Percentiles rank a stretch among this genome's conserved stretches.
phyloP scores from a whole-genome alignment of 148 eudicot species.

The Rhododendron simsii region DNA sequence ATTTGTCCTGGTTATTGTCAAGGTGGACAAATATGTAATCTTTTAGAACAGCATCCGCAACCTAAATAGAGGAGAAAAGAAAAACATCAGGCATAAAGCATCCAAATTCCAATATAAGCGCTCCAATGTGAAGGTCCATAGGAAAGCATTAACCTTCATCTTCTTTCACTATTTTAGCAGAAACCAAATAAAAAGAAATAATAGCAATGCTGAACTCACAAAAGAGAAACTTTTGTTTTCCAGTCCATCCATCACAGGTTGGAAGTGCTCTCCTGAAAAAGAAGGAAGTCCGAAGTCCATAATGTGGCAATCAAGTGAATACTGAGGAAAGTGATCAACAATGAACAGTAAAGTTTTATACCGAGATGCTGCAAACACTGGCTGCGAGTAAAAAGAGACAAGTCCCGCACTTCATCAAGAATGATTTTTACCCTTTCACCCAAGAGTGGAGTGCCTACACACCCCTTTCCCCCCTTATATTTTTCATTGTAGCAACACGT shows the following conservation, averaged over 20 bases:
- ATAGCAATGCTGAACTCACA: conserved; percentile 52
- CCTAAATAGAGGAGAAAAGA: conserved; percentile 36
- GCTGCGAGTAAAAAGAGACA: conserved; percentile 60
- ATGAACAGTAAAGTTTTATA: conserved; percentile 20
- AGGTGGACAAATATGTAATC: conserved; percentile 89
- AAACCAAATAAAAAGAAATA: conserved; percentile 2
- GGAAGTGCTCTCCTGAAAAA: conserved; percentile 72
- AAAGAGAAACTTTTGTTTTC: conserved; percentile 50
- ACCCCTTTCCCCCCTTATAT: conserved; percentile 64
- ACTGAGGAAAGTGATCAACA: not conserved
- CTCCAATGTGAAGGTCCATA: not conserved
- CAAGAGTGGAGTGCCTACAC: conserved; percentile 85
- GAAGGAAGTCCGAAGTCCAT: not conserved
- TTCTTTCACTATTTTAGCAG: not conserved
- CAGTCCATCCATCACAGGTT: conserved; percentile 72
- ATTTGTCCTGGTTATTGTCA: conserved; percentile 80
- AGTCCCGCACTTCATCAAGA: conserved; percentile 68
- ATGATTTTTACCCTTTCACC: conserved; percentile 92
- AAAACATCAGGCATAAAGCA: not conserved
- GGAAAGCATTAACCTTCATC: not conserved
- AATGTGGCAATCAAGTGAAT: conserved; percentile 6
- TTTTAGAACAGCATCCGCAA: conserved; percentile 77
- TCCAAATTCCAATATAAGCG: not conserved
- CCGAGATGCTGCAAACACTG: conserved; percentile 90
- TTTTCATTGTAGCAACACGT: conserved; percentile 67